Evolutionary conservation across 192 early-diverging fungal genomes (phyloP).

Genomic region (Podochytrium sp.): DNA sequence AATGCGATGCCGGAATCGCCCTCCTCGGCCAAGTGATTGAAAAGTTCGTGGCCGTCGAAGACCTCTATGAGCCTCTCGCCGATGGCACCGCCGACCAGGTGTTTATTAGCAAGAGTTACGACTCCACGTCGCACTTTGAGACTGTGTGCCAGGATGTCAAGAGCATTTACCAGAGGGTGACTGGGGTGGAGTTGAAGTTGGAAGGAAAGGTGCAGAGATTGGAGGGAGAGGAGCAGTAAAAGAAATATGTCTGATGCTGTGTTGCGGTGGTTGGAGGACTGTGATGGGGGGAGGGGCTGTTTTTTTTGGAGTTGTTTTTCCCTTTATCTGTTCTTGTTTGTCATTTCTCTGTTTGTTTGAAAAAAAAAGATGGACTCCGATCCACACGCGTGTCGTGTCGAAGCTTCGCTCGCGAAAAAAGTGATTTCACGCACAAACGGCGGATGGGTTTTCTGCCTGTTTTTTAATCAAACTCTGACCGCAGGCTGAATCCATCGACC

Average conservation of each 20-base stretch:
- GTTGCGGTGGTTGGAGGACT: not conserved
- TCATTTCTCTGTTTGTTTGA: too few relatives aligned
- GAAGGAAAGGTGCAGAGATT: slow-evolving; percentile 64
- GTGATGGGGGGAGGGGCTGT: not conserved
- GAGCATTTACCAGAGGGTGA: slow-evolving; percentile 77
- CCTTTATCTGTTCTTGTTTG: not conserved
- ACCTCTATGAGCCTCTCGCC: slow-evolving; percentile 84
- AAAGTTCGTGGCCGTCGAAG: slow-evolving; percentile 86
- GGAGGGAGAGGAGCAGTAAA: slow-evolving; percentile 45
- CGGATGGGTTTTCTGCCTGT: too few relatives aligned
- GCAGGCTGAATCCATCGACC: too few relatives aligned
- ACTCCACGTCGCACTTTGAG: slow-evolving; percentile 99
- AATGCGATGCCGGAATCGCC: slow-evolving; percentile 85
- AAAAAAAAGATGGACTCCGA: too few relatives aligned
- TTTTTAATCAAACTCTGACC: too few relatives aligned
- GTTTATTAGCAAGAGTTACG: slow-evolving; percentile 94
- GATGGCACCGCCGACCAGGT: slow-evolving; percentile 84
- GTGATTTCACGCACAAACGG: too few relatives aligned
- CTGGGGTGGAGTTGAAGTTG: slow-evolving; percentile 60
- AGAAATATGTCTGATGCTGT: not conserved
- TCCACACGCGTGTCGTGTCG: too few relatives aligned
- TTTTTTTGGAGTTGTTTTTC: not conserved
- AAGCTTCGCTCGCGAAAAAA: too few relatives aligned
- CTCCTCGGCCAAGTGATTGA: slow-evolving; percentile 90
- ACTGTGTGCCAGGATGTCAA: slow-evolving; percentile 97